Evolutionary conservation across 768 basidiomycete genomes (phyloP).

Genomic region (Megacollybia marginata): DNA sequence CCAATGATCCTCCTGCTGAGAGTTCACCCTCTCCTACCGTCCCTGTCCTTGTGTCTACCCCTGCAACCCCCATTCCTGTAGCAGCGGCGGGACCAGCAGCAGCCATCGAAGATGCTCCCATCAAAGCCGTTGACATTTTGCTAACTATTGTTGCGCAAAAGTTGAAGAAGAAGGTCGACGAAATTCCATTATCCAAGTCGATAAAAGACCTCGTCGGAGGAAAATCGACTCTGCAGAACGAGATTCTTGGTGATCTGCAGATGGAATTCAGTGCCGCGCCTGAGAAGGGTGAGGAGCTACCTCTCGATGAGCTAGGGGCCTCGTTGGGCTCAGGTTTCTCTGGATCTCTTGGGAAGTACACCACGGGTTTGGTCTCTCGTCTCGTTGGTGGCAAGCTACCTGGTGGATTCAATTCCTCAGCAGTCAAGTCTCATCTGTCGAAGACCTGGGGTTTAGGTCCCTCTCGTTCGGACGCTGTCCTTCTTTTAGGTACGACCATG

Average conservation of each 20-base stretch:
- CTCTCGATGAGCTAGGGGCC: slow-evolving; percentile 91
- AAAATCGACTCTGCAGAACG: slow-evolving; percentile 98
- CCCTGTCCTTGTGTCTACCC: slow-evolving; percentile 31
- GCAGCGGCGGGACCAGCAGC: slow-evolving; percentile 58
- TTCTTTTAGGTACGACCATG: no score
- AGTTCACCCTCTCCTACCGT: slow-evolving; percentile 29
- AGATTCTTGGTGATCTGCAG: slow-evolving; percentile 95
- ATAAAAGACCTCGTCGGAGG: slow-evolving; percentile 99
- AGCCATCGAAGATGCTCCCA: slow-evolving; percentile 81
- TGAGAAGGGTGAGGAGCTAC: slow-evolving; percentile 96
- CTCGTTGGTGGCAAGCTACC: no score
- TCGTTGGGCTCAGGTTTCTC: slow-evolving; percentile 74
- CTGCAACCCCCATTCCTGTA: slow-evolving; percentile 33
- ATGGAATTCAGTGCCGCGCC: slow-evolving; percentile 92
- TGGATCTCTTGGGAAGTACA: slow-evolving; percentile 91
- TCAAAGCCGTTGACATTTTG: slow-evolving; percentile 87
- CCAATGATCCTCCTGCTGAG: slow-evolving; percentile 25
- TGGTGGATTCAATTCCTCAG: no score
- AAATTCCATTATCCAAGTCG: slow-evolving; percentile 85
- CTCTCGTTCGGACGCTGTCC: no score
- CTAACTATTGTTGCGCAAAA: slow-evolving; percentile 92
- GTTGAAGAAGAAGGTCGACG: slow-evolving; percentile 89
- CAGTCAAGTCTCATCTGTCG: no score
- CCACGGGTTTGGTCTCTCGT: slow-evolving; percentile 82
- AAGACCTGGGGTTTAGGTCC: no score